These are phyloP conservation scores for Sphaerostilbella broomeana DNA, from an alignment of 2,329 filamentous ascomycete genomes.

Conservation along the genomic window DNA sequence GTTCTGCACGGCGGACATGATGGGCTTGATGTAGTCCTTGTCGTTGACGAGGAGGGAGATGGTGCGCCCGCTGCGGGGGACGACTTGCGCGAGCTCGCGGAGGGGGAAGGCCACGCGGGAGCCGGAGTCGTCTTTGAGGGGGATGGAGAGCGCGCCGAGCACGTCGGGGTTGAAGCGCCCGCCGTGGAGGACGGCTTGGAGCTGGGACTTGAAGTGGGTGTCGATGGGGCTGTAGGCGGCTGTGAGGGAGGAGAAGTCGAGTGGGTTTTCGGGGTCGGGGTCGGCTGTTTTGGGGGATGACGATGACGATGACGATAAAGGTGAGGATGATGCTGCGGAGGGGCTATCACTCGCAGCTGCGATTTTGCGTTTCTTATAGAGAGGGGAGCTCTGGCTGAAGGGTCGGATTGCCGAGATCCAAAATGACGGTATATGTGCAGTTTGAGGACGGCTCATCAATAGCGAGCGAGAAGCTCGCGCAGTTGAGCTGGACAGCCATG, in stretches of 20 bases:
- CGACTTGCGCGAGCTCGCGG: slow-evolving; percentile 49
- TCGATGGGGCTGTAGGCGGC: slow-evolving; percentile 37
- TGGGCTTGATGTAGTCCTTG: slow-evolving; percentile 42
- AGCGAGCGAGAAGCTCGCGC: slow-evolving; percentile 1
- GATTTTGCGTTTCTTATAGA: slow-evolving; percentile 35
- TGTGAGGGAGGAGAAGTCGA: slow-evolving; percentile 43
- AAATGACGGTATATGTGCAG: neutral
- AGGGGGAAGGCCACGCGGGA: slow-evolving; percentile 37
- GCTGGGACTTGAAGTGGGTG: slow-evolving; percentile 37
- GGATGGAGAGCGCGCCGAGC: slow-evolving; percentile 40
- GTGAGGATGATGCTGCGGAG: slow-evolving; percentile 15
- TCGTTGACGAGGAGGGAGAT: slow-evolving; percentile 38
- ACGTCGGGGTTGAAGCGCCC: slow-evolving; percentile 47
- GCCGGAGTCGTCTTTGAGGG: slow-evolving; percentile 25
- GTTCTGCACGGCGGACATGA: slow-evolving; percentile 49
- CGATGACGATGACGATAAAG: slow-evolving; percentile 17
- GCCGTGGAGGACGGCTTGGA: slow-evolving; percentile 36
- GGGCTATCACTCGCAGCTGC: slow-evolving; percentile 26
- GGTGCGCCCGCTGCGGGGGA: slow-evolving; percentile 38
- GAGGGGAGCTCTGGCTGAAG: slow-evolving; percentile 24
- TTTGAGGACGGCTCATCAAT: neutral
- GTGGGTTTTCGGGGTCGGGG: slow-evolving; percentile 37
- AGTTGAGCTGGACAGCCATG: no score
- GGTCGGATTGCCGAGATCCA: no score
- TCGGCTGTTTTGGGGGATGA: slow-evolving; percentile 18